Evolutionary conservation across 345 rosid species (phyloP).

Genomic region (Rhizophora apiculata): DNA sequence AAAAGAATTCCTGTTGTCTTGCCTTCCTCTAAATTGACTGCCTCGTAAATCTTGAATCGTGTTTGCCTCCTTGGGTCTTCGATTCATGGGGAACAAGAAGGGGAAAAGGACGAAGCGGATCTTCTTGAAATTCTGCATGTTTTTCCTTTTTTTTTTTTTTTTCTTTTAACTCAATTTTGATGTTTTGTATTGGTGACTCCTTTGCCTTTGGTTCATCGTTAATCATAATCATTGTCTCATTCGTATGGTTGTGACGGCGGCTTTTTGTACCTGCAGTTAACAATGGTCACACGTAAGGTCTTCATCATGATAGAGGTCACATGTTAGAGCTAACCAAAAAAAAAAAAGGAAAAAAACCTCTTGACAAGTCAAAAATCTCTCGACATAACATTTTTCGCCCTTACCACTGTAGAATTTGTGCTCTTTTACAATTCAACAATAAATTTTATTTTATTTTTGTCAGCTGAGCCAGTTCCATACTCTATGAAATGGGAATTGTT

Average conservation of each 20-base stretch:
- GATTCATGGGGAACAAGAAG: constrained; percentile 16
- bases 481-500: too few relatives aligned
- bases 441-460: too few relatives aligned
- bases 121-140: constrained; percentile 34
- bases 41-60: constrained; percentile 34
- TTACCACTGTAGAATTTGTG: too few relatives aligned
- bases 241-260: not conserved
- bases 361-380: too few relatives aligned
- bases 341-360: too few relatives aligned
- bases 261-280: too few relatives aligned
- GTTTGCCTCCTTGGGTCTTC: not conserved
- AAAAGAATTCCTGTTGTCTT: constrained; percentile 9
- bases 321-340: too few relatives aligned
- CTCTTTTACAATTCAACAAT: too few relatives aligned
- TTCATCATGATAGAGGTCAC: too few relatives aligned
- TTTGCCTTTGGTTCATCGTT: not conserved
- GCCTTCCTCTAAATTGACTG: constrained; percentile 39
- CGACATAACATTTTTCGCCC: too few relatives aligned
- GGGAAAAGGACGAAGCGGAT: constrained; percentile 22
- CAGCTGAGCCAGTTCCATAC: too few relatives aligned
- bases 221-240: constrained; percentile 7
- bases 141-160: not conserved
- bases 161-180: constrained; percentile 14
- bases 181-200: not conserved
- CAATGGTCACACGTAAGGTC: too few relatives aligned